Base-by-base conservation (phyloP, 1,284 basidiomycete genomes). In the Blastosporella zonata region DNA sequence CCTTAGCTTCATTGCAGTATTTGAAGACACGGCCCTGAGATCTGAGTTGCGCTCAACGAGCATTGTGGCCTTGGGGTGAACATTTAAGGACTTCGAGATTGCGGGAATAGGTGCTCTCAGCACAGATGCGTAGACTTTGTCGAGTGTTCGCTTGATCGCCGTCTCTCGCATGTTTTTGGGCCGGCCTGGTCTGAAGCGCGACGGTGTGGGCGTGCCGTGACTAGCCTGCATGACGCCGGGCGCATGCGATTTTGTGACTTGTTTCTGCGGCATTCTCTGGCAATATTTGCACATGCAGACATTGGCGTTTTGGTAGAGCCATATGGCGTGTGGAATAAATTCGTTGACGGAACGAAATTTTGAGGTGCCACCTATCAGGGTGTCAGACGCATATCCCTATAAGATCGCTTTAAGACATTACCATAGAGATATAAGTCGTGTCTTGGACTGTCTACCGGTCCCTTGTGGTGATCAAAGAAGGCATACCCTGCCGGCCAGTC, bases 251-350 rank as follows among this genome's bases (percentile, higher is more conserved):
- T 74, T 70, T 4, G 84, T 84, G 49, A 92, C 82, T 54, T 81
- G 77, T 29, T 73, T 74, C 63, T 93, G 89, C 0, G 79, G 68
- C 55, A 77, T 77, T 55, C 81, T 82, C 33, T 77, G 69, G 63
- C 89, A 92, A 62, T 92, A 92, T 62, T 90, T 90, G 72, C 90
- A 93, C 21, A n/a, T n/a, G n/a, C n/a, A 68, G 65, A 60, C 90
- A 93, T 29, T 75, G 0, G 70, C 62, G 53, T 87, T 81, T 3
- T 71, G 69, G 63, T 84, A 73, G 1, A 93, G 75, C 90, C 90
- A 93, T 51, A 81, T 69, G 1, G 87, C 86, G 60, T 93, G 90
- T 3, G 87, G 87, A 36, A 85, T 77, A 60, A 92, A 89, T 61
- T 93, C 90, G 46, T 84, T 83, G 8, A 81, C 71, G 3, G 89